These are phyloP conservation scores for Myrica gale DNA, from an alignment of 306 rosid genomes.

Conservation along the genomic window DNA sequence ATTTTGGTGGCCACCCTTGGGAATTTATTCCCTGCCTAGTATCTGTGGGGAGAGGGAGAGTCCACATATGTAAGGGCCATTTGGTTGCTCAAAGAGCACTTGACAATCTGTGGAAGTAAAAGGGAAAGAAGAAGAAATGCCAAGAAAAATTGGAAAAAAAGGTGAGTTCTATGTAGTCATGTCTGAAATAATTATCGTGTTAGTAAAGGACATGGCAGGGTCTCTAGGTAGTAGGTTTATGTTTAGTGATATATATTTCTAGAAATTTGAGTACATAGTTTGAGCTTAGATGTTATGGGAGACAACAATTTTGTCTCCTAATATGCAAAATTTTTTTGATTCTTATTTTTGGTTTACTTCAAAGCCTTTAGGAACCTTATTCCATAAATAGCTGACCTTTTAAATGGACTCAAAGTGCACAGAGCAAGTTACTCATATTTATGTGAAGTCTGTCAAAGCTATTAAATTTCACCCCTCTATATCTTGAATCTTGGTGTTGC, in stretches of 20 bases:
- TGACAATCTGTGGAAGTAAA: background rate
- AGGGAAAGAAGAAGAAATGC: background rate
- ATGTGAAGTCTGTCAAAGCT: background rate
- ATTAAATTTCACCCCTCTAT: background rate
- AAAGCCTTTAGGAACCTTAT: background rate
- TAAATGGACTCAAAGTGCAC: background rate
- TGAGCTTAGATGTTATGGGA: background rate
- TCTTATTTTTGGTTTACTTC: background rate
- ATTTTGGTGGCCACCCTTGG: background rate
- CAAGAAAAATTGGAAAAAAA: background rate
- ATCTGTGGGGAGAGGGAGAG: background rate
- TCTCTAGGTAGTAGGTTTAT: background rate
- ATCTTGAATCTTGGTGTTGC: background rate
- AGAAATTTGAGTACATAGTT: background rate
- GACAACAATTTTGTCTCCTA: slow-evolving; percentile 5
- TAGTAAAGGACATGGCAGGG: background rate
- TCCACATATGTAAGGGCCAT: background rate
- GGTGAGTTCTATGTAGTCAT: background rate
- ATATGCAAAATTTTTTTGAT: background rate
- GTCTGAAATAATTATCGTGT: background rate
- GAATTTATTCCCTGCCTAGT: background rate
- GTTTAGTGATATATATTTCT: background rate
- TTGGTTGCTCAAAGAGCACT: background rate
- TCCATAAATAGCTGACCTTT: background rate
- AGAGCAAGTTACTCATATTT: background rate